Evolutionary conservation across 2,329 filamentous ascomycete genomes (phyloP).

Genomic region (Fusarium napiforme): DNA sequence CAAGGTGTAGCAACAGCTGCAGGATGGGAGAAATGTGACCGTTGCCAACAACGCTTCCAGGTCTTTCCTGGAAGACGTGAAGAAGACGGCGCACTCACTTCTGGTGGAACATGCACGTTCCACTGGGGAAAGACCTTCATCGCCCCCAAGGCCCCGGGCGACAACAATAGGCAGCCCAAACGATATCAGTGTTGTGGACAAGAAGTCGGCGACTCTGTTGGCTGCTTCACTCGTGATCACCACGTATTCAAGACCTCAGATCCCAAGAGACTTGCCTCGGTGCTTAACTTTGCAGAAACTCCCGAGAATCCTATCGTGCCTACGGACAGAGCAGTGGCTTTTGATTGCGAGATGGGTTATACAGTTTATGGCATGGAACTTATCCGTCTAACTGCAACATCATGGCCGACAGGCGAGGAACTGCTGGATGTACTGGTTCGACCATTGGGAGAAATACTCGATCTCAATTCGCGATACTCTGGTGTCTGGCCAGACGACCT

Average conservation of each 20-base stretch:
- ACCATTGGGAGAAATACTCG: constrained; percentile 84
- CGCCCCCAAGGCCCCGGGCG: constrained; percentile 66
- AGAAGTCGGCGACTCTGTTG: constrained; percentile 74
- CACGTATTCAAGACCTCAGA: constrained; percentile 92
- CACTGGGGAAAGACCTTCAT: constrained; percentile 80
- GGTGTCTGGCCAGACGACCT: constrained; percentile 85
- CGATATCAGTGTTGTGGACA: constrained; percentile 84
- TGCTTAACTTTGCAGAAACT: constrained; percentile 84
- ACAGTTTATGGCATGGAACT: constrained; percentile 90
- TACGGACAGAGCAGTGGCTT: constrained; percentile 74
- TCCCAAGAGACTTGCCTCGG: constrained; percentile 76
- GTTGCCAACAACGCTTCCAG: constrained; percentile 87
- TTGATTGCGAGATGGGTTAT: constrained; percentile 99
- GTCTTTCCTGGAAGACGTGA: constrained; percentile 88
- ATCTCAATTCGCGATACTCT: constrained; percentile 92
- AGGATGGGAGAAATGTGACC: constrained; percentile 89
- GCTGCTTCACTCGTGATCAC: constrained; percentile 75
- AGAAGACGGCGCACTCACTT: constrained; percentile 78
- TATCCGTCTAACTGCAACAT: constrained; percentile 86
- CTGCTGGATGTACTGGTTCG: constrained; percentile 87
- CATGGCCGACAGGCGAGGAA: constrained; percentile 81
- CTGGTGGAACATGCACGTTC: constrained; percentile 81
- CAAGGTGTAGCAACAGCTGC: constrained; percentile 73
- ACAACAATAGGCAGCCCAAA: constrained; percentile 66
- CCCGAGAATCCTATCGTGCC: constrained; percentile 69